Conservation (phyloP, 2,329 filamentous ascomycete genomes). For the Hysterium pulicare region DNA sequence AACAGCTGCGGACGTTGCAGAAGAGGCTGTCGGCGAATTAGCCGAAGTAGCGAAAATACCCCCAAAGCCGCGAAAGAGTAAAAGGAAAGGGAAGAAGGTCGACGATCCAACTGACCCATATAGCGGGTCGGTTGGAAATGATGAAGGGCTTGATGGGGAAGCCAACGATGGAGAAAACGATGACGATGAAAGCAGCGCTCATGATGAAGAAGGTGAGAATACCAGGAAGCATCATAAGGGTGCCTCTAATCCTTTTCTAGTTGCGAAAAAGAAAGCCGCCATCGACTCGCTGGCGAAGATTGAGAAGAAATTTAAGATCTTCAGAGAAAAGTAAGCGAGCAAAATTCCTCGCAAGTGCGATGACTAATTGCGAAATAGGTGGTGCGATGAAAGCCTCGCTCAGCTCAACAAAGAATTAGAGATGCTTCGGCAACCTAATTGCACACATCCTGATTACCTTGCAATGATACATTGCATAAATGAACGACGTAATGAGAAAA, state of each 20-base stretch:
- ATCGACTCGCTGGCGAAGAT: slow-evolving; percentile 76
- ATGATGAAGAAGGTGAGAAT: slow-evolving; percentile 37
- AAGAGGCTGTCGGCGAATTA: slow-evolving; percentile 29
- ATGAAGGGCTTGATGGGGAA: slow-evolving; percentile 60
- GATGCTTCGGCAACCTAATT: slow-evolving; percentile 55
- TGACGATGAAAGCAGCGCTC: slow-evolving; percentile 35
- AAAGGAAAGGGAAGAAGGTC: slow-evolving; percentile 54
- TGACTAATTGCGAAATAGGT: slow-evolving; percentile 49
- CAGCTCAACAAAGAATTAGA: slow-evolving; percentile 69
- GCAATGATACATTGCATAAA: slow-evolving; percentile 87
- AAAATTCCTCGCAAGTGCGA: slow-evolving; percentile 3
- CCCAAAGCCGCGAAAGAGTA: slow-evolving; percentile 36
- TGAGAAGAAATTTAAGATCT: slow-evolving; percentile 82
- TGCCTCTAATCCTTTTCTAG: slow-evolving; percentile 45
- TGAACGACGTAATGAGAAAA: slow-evolving; percentile 74
- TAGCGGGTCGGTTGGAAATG: slow-evolving; percentile 53
- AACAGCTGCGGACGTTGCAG: slow-evolving; percentile 30
- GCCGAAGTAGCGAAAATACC: slow-evolving; percentile 34
- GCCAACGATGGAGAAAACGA: slow-evolving; percentile 44
- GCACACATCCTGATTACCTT: slow-evolving; percentile 84
- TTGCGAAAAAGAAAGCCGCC: slow-evolving; percentile 73
- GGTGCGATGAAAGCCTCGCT: slow-evolving; percentile 84
- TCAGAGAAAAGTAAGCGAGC: slow-evolving; percentile 69
- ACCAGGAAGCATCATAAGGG: slow-evolving; percentile 6
- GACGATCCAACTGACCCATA: slow-evolving; percentile 24